These are phyloP conservation scores for Dactylellina drechsleri DNA, from an alignment of 2,329 filamentous ascomycete genomes.

Conservation along the genomic window DNA sequence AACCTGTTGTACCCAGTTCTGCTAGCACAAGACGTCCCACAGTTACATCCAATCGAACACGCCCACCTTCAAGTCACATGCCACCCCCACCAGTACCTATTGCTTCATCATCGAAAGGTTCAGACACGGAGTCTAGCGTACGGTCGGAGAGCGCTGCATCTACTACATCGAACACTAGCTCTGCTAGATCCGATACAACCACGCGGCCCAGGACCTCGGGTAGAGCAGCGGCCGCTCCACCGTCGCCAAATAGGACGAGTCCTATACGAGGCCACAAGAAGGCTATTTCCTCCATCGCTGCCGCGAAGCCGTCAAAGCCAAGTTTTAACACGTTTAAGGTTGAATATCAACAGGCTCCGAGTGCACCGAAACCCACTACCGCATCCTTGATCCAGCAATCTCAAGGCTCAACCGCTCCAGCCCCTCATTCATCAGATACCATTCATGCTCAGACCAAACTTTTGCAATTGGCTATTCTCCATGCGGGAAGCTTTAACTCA, in stretches of 20 bases:
- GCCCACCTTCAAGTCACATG: constrained; percentile 40
- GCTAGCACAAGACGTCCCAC: constrained; percentile 26
- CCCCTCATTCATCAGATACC: constrained; percentile 24
- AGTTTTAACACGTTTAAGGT: constrained; percentile 45
- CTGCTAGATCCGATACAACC: constrained; percentile 39
- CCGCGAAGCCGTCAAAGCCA: constrained; percentile 25
- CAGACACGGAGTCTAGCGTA: constrained; percentile 48
- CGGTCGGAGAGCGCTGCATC: constrained; percentile 52
- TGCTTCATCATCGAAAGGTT: constrained; percentile 26
- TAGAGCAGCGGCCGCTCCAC: constrained; percentile 7
- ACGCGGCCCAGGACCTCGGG: constrained; percentile 31
- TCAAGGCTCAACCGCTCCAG: constrained; percentile 5
- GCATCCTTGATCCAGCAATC: constrained; percentile 30
- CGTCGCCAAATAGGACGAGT: constrained; percentile 20
- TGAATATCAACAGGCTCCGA: constrained; percentile 33
- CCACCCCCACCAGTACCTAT: constrained; percentile 10
- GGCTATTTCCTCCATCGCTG: constrained; percentile 12
- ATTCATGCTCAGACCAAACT: constrained; percentile 42
- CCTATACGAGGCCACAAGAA: constrained; percentile 39
- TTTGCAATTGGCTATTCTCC: constrained; percentile 46
- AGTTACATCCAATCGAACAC: constrained; percentile 10
- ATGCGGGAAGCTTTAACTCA: constrained; percentile 40
- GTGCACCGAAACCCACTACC: constrained; percentile 31
- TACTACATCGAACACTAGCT: constrained; percentile 46
- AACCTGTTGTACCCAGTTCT: constrained; percentile 24